Evolutionary conservation across 495 filamentous ascomycete genomes (phyloP).

Genomic region (Penicillium subrubescens): DNA sequence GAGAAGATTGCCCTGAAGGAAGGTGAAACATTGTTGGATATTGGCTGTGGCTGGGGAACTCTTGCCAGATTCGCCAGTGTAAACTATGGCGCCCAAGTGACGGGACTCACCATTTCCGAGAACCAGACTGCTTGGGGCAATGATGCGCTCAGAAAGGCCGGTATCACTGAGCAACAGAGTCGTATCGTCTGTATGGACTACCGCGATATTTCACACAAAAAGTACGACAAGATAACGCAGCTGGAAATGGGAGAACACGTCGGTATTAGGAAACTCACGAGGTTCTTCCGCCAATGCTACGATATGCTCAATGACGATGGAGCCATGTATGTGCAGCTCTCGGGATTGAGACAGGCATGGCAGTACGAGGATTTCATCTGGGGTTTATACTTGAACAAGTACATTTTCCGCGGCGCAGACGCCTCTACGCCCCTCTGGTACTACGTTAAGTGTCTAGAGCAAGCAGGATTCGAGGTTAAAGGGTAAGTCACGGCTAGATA

Average conservation of each 20-base stretch:
- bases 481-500: slow-evolving; percentile 11
- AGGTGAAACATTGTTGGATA: slow-evolving; percentile 75
- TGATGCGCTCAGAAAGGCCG: slow-evolving; percentile 56
- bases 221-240: slow-evolving; percentile 83
- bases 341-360: slow-evolving; percentile 79
- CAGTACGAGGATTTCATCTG: slow-evolving; percentile 88
- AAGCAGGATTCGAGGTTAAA: slow-evolving; percentile 68
- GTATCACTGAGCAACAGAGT: slow-evolving; percentile 59
- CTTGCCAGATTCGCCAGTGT: slow-evolving; percentile 76
- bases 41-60: slow-evolving; percentile 88
- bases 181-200: slow-evolving; percentile 67
- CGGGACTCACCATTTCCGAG: slow-evolving; percentile 77
- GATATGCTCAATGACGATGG: slow-evolving; percentile 90
- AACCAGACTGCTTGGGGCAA: slow-evolving; percentile 81
- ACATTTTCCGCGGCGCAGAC: slow-evolving; percentile 87
- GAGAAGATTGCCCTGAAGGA: slow-evolving; percentile 77
- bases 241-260: slow-evolving; percentile 93
- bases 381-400: slow-evolving; percentile 93
- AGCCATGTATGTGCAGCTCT: slow-evolving; percentile 80
- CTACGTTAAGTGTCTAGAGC: slow-evolving; percentile 69
- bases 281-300: slow-evolving; percentile 71
- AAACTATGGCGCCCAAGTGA: slow-evolving; percentile 77
- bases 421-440: slow-evolving; percentile 78
- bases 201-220: slow-evolving; percentile 72
- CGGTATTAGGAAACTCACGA: slow-evolving; percentile 70